Evolutionary conservation across 116 monocot genomes (phyloP).

Genomic region (Papilionanthe hybrid): DNA sequence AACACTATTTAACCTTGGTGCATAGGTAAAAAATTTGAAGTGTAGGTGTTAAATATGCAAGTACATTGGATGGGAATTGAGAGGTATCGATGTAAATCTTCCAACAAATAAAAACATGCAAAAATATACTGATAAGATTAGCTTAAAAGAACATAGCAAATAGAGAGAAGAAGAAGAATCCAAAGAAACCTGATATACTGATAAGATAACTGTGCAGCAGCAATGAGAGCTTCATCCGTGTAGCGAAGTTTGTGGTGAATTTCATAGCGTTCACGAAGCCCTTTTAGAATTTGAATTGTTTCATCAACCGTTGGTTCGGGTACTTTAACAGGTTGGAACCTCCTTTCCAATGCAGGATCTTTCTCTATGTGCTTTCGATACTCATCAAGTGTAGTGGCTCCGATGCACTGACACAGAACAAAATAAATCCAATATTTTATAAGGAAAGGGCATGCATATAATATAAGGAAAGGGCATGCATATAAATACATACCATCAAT

Average conservation of each 20-base stretch:
- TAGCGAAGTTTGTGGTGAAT: conserved; percentile 89
- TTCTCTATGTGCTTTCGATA: conserved; percentile 95
- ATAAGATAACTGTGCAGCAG: conserved; percentile 75
- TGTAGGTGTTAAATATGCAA: no score
- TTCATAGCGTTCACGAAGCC: conserved; percentile 86
- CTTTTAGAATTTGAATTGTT: conserved; percentile 73
- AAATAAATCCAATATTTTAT: not conserved
- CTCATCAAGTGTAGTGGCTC: conserved; percentile 88
- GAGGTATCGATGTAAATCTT: no score
- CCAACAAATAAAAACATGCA: no score
- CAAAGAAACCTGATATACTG: conserved; percentile 77
- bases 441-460: no score
- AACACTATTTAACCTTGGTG: no score
- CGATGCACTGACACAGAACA: conserved; percentile 56
- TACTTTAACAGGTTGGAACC: conserved; percentile 87
- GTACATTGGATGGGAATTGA: no score
- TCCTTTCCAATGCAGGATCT: conserved; percentile 86
- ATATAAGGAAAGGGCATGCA: no score
- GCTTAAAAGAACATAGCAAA: not conserved
- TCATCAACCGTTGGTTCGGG: conserved; percentile 93
- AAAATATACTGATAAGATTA: no score
- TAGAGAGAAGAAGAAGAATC: not conserved
- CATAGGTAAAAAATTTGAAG: no score
- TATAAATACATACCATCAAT: no score
- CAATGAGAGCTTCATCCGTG: conserved; percentile 80